Percentiles rank a stretch among this genome's conserved stretches.
Evolutionary conservation across 2,329 filamentous ascomycete species (phyloP).

Genomic region (Ceratocystis cacaofunesta): DNA sequence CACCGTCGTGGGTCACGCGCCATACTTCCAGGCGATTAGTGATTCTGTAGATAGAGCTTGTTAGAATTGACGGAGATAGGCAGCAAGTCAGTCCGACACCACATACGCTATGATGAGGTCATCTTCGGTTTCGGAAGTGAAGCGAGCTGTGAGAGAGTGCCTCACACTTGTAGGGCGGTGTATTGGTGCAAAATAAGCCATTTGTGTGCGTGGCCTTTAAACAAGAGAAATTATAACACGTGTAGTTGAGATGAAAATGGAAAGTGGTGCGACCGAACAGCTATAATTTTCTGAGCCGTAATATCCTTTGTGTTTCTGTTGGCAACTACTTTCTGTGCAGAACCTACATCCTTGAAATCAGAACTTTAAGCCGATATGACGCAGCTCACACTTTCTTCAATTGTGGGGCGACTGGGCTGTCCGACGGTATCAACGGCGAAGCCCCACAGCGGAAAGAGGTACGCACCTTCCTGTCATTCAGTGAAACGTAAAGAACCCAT

Average conservation of each 20-base stretch:
- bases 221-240: not conserved
- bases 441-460: not conserved
- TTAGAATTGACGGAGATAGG: slow-evolving; percentile 10
- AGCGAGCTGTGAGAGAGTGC: slow-evolving; percentile 67
- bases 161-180: slow-evolving; percentile 83
- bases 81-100: not conserved
- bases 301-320: not conserved
- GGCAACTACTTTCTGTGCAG: not conserved
- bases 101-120: slow-evolving; percentile 71
- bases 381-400: not conserved
- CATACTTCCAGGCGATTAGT: slow-evolving; percentile 79
- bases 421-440: not conserved
- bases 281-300: too few species aligned
- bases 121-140: slow-evolving; percentile 60
- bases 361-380: not conserved
- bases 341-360: not conserved
- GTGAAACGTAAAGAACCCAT: not conserved
- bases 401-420: not conserved
- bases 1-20: slow-evolving; percentile 47
- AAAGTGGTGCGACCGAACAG: not conserved
- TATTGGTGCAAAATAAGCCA: slow-evolving; percentile 92
- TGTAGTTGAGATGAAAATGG: not conserved
- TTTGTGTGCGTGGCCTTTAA: slow-evolving; percentile 26
- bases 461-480: not conserved
- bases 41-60: slow-evolving; percentile 40